Conservation (phyloP, 805 yeast species). For the Candida vartiovaarae region DNA sequence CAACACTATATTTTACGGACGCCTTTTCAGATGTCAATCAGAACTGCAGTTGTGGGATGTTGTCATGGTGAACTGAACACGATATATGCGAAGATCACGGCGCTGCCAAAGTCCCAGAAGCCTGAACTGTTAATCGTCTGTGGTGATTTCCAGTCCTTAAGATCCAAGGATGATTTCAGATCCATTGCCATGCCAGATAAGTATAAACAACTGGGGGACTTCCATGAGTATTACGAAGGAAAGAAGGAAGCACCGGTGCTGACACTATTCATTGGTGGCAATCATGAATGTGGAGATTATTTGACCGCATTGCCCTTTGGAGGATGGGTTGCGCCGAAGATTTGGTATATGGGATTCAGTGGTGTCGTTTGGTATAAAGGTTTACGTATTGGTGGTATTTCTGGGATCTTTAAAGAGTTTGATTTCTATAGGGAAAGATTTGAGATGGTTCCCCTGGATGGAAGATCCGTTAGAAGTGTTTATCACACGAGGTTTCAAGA, state of each 20-base stretch:
- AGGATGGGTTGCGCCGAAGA: slow-evolving; percentile 89
- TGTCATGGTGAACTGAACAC: slow-evolving; percentile 72
- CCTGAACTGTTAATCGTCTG: slow-evolving; percentile 67
- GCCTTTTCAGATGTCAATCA: slow-evolving; percentile 6
- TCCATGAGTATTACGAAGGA: slow-evolving; percentile 63
- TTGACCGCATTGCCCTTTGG: slow-evolving; percentile 69
- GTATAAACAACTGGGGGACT: slow-evolving; percentile 72
- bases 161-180: slow-evolving; percentile 55
- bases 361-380: slow-evolving; percentile 74
- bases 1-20: no score
- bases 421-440: slow-evolving; percentile 37
- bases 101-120: slow-evolving; percentile 10
- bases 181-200: slow-evolving; percentile 77
- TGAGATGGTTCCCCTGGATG: slow-evolving; percentile 43
- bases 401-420: slow-evolving; percentile 68
- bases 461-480: slow-evolving; percentile 43
- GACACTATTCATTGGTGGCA: slow-evolving; percentile 89
- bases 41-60: slow-evolving; percentile 80
- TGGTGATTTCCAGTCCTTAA: slow-evolving; percentile 86
- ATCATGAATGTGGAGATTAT: slow-evolving; percentile 86
- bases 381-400: slow-evolving; percentile 67
- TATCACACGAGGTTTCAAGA: slow-evolving; percentile 64
- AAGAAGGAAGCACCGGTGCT: slow-evolving; percentile 56
- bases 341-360: slow-evolving; percentile 76
- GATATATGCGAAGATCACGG: slow-evolving; percentile 39